Evolutionary conservation across 2,329 filamentous ascomycete genomes (phyloP).

Genomic region (Fusarium chuoi): DNA sequence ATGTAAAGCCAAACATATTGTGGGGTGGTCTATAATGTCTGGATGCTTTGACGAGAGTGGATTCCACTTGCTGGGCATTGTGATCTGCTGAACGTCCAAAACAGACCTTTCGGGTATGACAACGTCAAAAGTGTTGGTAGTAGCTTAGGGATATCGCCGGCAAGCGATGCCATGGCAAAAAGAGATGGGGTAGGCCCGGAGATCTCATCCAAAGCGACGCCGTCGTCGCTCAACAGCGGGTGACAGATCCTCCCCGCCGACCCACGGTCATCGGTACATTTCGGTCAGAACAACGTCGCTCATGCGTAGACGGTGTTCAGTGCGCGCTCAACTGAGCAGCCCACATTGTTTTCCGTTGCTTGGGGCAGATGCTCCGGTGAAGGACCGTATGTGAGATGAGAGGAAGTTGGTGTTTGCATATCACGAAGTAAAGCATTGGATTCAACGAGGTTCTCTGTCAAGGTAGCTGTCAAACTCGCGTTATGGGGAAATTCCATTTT

Average conservation of each 20-base stretch:
- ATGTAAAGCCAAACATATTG: conserved; percentile 25
- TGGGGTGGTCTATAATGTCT: conserved; percentile 25
- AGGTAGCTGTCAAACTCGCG: conserved; percentile 30
- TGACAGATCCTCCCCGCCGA: conserved; percentile 34
- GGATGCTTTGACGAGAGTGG: conserved; percentile 38
- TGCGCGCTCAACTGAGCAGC: background rate
- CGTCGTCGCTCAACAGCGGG: conserved; percentile 38
- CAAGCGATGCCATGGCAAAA: conserved; percentile 32
- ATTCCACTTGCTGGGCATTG: conserved; percentile 10
- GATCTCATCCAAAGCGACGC: conserved; percentile 36
- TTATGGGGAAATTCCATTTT: conserved; percentile 27
- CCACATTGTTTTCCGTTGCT: conserved; percentile 19
- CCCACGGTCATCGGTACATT: conserved; percentile 19
- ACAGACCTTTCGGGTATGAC: conserved; percentile 37
- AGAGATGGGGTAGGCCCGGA: conserved; percentile 28
- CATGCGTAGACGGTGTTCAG: conserved; percentile 12
- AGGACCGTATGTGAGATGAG: conserved; percentile 25
- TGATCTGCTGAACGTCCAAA: conserved; percentile 28
- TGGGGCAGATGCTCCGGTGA: conserved; percentile 15
- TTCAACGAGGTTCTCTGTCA: conserved; percentile 4
- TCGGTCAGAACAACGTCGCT: conserved; percentile 26
- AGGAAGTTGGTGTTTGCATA: conserved; percentile 15
- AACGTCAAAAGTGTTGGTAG: conserved; percentile 13
- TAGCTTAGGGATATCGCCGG: conserved; percentile 26
- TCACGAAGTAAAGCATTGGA: conserved; percentile 7